Percentiles rank a stretch among this genome's conserved stretches.
Conservation (phyloP, 2,329 filamentous ascomycete species). For the Monosporascus sp. region DNA sequence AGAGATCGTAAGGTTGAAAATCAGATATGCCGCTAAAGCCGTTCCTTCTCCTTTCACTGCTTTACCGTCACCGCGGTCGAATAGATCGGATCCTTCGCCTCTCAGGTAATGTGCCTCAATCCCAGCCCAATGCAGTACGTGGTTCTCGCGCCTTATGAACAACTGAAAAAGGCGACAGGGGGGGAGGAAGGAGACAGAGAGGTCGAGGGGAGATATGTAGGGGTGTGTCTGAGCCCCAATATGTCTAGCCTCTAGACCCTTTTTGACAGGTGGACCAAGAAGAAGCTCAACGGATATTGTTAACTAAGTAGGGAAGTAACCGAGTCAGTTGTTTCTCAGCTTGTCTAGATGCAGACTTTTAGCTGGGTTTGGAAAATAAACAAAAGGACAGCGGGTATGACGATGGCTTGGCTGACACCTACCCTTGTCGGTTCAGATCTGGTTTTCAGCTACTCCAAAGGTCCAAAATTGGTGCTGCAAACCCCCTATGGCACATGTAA, state of each 20-base stretch:
- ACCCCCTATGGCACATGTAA: background rate
- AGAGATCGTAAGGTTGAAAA: no score
- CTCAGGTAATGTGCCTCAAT: background rate
- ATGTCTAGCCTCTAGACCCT: background rate
- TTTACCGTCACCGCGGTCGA: background rate
- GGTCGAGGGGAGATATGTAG: background rate
- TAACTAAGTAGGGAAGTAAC: no score
- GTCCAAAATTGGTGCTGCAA: background rate
- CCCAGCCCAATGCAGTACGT: background rate
- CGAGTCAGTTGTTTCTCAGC: no score
- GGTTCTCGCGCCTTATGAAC: background rate
- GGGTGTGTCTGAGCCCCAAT: background rate
- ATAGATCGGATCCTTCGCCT: background rate
- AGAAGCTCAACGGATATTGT: no score
- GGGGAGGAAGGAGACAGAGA: background rate
- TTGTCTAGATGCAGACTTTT: no score
- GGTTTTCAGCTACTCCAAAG: background rate
- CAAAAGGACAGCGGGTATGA: background rate
- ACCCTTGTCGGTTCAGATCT: conserved; percentile 10
- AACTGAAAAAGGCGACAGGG: background rate
- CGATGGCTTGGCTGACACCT: conserved; percentile 6
- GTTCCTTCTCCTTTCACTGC: no score
- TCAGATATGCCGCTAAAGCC: no score
- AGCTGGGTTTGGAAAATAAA: background rate
- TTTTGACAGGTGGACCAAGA: background rate